Conservation (phyloP, 2,329 filamentous ascomycete species). For the Metarhizium rileyi region DNA sequence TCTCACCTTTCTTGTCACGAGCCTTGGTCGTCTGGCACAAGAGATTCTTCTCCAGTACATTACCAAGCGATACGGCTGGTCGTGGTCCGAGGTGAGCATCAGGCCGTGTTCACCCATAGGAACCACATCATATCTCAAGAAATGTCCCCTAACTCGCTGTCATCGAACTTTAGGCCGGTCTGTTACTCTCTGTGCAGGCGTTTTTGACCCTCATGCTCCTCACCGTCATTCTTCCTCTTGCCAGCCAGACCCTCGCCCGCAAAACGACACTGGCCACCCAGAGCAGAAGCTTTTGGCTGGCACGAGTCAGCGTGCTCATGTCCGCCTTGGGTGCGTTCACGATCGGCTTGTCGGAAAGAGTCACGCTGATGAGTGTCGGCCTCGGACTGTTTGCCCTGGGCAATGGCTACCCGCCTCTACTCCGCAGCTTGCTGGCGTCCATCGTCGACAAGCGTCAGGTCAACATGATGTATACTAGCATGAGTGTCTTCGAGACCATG, state of each 20-base stretch:
- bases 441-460: constrained; percentile 8
- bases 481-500: constrained; percentile 11
- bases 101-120: constrained; percentile 4
- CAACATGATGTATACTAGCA: constrained; percentile 10
- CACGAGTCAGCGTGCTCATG: neutral
- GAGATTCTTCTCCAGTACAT: constrained; percentile 10
- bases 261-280: neutral
- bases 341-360: neutral
- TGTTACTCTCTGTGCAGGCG: neutral
- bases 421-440: constrained; percentile 11
- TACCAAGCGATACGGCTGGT: constrained; percentile 10
- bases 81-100: constrained; percentile 7
- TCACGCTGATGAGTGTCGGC: neutral
- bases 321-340: constrained; percentile 5
- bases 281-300: neutral
- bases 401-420: constrained; percentile 2
- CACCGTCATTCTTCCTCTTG: neutral
- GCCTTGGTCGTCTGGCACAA: constrained; percentile 6
- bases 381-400: neutral
- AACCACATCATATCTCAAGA: neutral
- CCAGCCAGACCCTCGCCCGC: constrained; percentile 5
- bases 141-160: neutral
- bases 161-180: neutral
- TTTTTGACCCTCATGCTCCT: neutral
- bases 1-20: constrained; percentile 6